phyloP scores from a whole-genome alignment of 140 eudicot genomes.

The Oenanthe javanica region DNA sequence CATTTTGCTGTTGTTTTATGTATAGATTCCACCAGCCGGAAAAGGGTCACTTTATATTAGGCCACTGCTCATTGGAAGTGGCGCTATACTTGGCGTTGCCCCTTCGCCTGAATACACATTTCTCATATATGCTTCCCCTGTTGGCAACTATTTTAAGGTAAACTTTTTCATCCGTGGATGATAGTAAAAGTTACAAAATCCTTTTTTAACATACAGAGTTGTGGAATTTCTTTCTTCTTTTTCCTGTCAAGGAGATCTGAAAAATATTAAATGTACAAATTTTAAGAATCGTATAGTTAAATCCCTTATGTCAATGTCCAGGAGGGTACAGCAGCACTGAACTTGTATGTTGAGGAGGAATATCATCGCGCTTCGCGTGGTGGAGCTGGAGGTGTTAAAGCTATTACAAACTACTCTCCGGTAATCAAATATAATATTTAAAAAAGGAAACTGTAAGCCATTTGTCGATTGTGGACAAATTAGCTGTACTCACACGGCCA shows the following conservation, averaged over 20 bases:
- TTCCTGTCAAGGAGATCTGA: too few relatives aligned
- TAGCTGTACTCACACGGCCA: not conserved
- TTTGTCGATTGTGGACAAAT: not conserved
- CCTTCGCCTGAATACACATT: conserved; percentile 89
- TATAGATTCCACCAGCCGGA: conserved; percentile 83
- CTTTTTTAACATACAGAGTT: not conserved
- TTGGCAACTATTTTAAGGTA: conserved; percentile 85
- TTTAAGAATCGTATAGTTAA: not conserved
- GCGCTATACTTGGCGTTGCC: conserved; percentile 71
- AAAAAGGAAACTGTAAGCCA: not conserved
- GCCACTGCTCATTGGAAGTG: conserved; percentile 87
- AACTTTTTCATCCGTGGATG: not conserved
- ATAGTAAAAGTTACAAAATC: not conserved
- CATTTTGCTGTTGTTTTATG: not conserved
- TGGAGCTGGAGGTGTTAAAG: conserved; percentile 92
- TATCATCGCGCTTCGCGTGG: conserved; percentile 81
- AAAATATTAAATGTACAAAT: not conserved
- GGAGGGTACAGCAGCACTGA: conserved; percentile 65
- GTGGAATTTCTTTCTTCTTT: too few relatives aligned
- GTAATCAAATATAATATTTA: conserved; percentile 17
- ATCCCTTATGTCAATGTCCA: conserved; percentile 13
- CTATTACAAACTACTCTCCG: conserved; percentile 82
- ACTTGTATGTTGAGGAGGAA: conserved; percentile 61
- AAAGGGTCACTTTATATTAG: conserved; percentile 86
- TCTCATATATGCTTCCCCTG: conserved; percentile 86